A percentile compares a stretch with the other conserved stretches of the same genome.
Evolutionary conservation across 345 rosid genomes (phyloP).

Genomic region (Brassica rapa): DNA sequence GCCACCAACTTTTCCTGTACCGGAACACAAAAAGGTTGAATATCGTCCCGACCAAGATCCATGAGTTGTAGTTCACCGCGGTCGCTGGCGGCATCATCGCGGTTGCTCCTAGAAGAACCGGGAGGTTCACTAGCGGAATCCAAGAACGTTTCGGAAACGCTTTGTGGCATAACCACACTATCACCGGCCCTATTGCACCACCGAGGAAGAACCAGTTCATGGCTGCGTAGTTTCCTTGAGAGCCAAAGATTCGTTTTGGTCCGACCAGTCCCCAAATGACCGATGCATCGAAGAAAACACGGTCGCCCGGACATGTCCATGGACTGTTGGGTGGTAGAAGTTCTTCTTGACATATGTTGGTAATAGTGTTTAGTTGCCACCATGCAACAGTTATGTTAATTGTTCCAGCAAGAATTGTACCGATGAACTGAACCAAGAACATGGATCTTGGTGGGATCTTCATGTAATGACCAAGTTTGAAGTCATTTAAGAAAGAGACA

Average conservation of each 20-base stretch:
- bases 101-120: slow-evolving; percentile 84
- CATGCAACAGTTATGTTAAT: slow-evolving; percentile 76
- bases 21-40: slow-evolving; percentile 81
- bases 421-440: slow-evolving; percentile 96
- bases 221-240: slow-evolving; percentile 66
- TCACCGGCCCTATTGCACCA: slow-evolving; percentile 75
- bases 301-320: slow-evolving; percentile 85
- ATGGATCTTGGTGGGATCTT: slow-evolving; percentile 95
- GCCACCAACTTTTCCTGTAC: slow-evolving; percentile 82
- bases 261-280: slow-evolving; percentile 70
- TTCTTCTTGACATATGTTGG: slow-evolving; percentile 76
- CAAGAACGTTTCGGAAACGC: slow-evolving; percentile 74
- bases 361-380: slow-evolving; percentile 74
- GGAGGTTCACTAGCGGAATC: slow-evolving; percentile 88
- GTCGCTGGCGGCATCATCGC: slow-evolving; percentile 82
- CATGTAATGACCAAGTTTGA: slow-evolving; percentile 96
- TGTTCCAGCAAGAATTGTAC: slow-evolving; percentile 85
- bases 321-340: slow-evolving; percentile 73
- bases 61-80: slow-evolving; percentile 70
- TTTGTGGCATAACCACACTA: slow-evolving; percentile 76
- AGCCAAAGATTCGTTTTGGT: slow-evolving; percentile 3
- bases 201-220: slow-evolving; percentile 91
- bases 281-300: slow-evolving; percentile 90
- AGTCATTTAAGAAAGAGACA: slow-evolving; percentile 84
- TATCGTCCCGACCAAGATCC: slow-evolving; percentile 79